phyloP scores from a whole-genome alignment of 352 stramenopile genomes.

The Globisporangium emineosum region DNA sequence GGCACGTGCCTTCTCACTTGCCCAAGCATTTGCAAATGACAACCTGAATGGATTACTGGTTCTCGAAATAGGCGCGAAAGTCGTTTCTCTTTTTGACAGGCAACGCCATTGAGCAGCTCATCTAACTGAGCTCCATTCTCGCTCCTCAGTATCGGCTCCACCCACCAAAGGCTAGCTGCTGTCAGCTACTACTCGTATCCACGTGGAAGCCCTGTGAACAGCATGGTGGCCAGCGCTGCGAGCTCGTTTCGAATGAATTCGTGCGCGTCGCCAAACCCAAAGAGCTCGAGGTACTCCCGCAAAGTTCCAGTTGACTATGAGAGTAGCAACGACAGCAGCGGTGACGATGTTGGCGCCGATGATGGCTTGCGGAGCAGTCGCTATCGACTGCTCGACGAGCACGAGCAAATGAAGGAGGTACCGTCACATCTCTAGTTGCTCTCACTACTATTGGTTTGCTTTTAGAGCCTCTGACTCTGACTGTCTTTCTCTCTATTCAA shows the following conservation, averaged over 20 bases:
- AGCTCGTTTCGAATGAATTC: conserved; percentile 9
- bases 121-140: background rate
- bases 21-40: background rate
- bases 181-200: background rate
- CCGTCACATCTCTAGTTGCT: no score
- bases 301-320: background rate
- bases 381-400: conserved; percentile 39
- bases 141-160: background rate
- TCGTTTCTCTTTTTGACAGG: background rate
- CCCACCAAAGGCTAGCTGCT: background rate
- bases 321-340: background rate
- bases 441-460: no score
- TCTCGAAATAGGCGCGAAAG: background rate
- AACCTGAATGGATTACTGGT: background rate
- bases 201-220: background rate
- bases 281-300: conserved; percentile 5
- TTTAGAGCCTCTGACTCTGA: no score
- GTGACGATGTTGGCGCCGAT: background rate
- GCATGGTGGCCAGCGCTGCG: conserved; percentile 11
- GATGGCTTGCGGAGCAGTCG: conserved; percentile 20
- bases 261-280: background rate
- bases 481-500: no score
- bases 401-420: conserved; percentile 37
- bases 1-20: background rate
- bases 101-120: background rate